These are phyloP conservation scores for Dysphania ambrosioides DNA, from an alignment of 148 eudicot species.

Conservation along the genomic window DNA sequence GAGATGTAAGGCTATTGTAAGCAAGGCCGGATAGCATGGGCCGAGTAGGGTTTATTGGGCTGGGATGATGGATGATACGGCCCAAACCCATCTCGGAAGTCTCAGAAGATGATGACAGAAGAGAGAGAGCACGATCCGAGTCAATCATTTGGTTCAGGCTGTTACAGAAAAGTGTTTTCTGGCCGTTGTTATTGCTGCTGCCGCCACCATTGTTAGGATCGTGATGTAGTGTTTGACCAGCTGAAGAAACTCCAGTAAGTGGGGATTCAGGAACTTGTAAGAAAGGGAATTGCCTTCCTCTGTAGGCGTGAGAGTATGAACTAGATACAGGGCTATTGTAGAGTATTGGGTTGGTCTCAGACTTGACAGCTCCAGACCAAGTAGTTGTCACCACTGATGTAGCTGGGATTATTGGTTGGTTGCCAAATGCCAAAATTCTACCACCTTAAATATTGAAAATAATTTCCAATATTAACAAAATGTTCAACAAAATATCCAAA, in stretches of 20 bases:
- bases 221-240: conserved; percentile 39
- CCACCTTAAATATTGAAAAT: conserved; percentile 29
- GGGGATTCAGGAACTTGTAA: conserved; percentile 32
- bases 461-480: neutral
- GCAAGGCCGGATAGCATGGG: conserved; percentile 29
- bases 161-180: conserved; percentile 26
- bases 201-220: conserved; percentile 26
- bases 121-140: conserved; percentile 94
- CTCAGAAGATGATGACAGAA: conserved; percentile 87
- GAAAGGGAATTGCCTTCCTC: conserved; percentile 51
- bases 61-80: conserved; percentile 39
- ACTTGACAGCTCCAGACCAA: conserved; percentile 45
- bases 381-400: conserved; percentile 40
- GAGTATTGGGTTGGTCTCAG: conserved; percentile 35
- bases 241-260: conserved; percentile 37
- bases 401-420: conserved; percentile 38
- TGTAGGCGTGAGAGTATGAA: conserved; percentile 35
- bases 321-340: conserved; percentile 27
- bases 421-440: conserved; percentile 50
- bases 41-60: conserved; percentile 27
- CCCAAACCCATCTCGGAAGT: conserved; percentile 42
- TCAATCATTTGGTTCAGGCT: conserved; percentile 44
- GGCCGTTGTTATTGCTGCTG: conserved; percentile 21
- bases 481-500: neutral
- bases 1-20: conserved; percentile 25